Evolutionary conservation across 2,329 filamentous ascomycete species (phyloP), one percentile per base, ranked within the genome.

Genomic region (Septoria linicola): DNA sequence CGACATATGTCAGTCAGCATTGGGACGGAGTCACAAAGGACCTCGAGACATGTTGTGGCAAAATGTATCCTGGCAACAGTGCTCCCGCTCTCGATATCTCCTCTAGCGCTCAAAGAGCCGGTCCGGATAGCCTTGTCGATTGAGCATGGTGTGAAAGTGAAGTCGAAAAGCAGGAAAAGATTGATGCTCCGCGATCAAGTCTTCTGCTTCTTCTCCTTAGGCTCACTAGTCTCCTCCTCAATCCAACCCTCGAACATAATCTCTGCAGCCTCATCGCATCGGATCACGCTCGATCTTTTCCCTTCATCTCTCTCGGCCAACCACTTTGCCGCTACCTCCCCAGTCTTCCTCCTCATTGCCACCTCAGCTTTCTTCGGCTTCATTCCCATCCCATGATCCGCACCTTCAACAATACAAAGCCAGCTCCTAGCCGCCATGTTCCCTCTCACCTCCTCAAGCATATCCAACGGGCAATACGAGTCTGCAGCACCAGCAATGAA

Each of bases 401-500:
- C 44, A 11, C 62, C 66, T 17, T 63, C 55, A 1, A 74, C 70
- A 10, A 68, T 59, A 4, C 70, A 58, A 1, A 73, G 44, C 63
- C 67, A 70, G 31, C 59, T 68, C 52, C 47, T 60, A 13, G 68
- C 70, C n/a, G 53, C 60, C 72, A 75, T 74, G 58, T 62, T 66
- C 19, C 40, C 32, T 4, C 68, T 63, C 7, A 72, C 64, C 0
- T 61, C 54, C 3, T 58, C 42, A 11, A 73, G 58, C 31, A 60
- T 42, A 19, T 46, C 47, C 8, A 70, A 53, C 36, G 65, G 56
- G 57, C 70, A 72, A 66, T 68, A 66, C n/a, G 42, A 36, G 49
- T 72, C 70, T 57, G 58, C 60, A 8, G 64, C 64, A 0, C 73
- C 73, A 14, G 64, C 59, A 1, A 75, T 52, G 41, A 76, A 75